phyloP scores from a whole-genome alignment of 2,329 filamentous ascomycete genomes.

The Sclerotinia sclerotiorum region DNA sequence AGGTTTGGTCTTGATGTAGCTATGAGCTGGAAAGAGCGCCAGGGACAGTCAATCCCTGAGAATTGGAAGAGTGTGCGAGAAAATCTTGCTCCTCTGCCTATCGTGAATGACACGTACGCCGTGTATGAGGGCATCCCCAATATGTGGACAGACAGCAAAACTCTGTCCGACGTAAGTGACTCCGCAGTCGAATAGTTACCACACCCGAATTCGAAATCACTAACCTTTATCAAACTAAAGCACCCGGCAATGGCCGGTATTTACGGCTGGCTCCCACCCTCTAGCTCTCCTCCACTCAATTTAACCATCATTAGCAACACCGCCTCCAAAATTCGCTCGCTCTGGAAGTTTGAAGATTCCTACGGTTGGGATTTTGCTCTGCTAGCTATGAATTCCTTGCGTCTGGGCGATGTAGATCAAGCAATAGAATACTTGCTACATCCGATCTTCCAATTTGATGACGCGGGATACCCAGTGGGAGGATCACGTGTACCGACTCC shows the following conservation, averaged over 20 bases:
- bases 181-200: background rate
- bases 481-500: constrained; percentile 55
- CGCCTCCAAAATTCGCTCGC: constrained; percentile 43
- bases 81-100: constrained; percentile 54
- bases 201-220: background rate
- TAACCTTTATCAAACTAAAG: constrained; percentile 38
- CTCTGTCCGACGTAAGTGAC: constrained; percentile 7
- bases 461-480: constrained; percentile 55
- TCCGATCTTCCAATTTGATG: constrained; percentile 54
- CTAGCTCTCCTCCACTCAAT: constrained; percentile 41
- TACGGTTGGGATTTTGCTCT: constrained; percentile 51
- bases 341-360: constrained; percentile 46
- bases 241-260: constrained; percentile 49
- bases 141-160: constrained; percentile 43
- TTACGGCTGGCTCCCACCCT: constrained; percentile 46
- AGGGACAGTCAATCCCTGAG: constrained; percentile 45
- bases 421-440: constrained; percentile 49
- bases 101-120: constrained; percentile 51
- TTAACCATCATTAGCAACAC: constrained; percentile 42
- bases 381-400: constrained; percentile 48
- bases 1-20: constrained; percentile 58
- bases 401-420: constrained; percentile 45
- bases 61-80: constrained; percentile 51
- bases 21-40: constrained; percentile 51
- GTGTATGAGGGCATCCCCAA: constrained; percentile 54